A percentile compares a stretch with the other conserved stretches of the same genome.
Conservation (phyloP, 106 monocot species). For the Hemerocallis citrina region DNA sequence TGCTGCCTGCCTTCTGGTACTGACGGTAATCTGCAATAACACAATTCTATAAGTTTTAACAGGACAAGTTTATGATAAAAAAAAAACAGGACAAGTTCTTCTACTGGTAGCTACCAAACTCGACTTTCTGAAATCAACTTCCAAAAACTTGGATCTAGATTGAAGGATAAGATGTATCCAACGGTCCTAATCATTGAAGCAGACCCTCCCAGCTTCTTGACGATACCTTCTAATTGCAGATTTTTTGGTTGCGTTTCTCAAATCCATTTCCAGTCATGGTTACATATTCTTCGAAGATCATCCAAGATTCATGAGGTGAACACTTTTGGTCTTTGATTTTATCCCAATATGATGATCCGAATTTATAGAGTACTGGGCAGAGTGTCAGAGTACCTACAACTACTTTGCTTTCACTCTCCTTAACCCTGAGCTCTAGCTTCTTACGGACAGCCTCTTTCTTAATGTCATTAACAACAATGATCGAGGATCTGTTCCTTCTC, state of each 20-base stretch:
- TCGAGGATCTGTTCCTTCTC: not conserved
- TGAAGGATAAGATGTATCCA: not conserved
- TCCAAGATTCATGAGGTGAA: not conserved
- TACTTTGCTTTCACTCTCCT: not conserved
- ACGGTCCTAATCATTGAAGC: not conserved
- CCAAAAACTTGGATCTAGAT: not conserved
- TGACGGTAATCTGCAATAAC: too few species aligned
- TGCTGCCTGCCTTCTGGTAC: too few species aligned
- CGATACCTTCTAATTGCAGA: not conserved
- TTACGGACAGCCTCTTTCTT: not conserved
- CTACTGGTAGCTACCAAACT: not conserved
- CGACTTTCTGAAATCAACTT: not conserved
- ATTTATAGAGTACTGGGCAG: not conserved
- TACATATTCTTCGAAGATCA: not conserved
- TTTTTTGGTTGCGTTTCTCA: too few species aligned
- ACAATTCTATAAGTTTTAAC: too few species aligned
- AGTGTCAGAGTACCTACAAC: not conserved
- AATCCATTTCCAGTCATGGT: not conserved
- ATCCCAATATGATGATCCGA: too few species aligned
- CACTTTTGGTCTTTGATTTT: too few species aligned
- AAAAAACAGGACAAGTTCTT: too few species aligned
- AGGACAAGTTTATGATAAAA: too few species aligned
- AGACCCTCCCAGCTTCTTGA: not conserved
- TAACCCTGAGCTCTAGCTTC: not conserved
- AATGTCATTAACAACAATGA: not conserved